Base-by-base conservation (phyloP, 163 green algal species). In the Smithsoniella earleae region DNA sequence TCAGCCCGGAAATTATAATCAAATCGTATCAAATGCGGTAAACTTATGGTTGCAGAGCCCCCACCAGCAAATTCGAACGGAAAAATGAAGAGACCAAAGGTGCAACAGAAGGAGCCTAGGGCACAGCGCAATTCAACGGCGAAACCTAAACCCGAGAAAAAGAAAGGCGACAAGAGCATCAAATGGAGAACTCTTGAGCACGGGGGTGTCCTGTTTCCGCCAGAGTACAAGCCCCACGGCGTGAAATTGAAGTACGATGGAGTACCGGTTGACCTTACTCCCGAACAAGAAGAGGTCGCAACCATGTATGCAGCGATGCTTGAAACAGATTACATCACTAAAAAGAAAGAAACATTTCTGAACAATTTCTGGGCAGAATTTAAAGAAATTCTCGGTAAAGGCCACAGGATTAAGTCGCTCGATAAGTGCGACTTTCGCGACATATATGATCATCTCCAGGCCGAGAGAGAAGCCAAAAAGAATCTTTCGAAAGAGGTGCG, bases 201-300 rank as follows among this genome's bases (percentile, higher is more conserved):
- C 79, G 73, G 66, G 2, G 94, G 94, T 28, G 94, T 99, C 73
- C 84, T 98, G 38, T 99, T 99, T 82, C 94, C 94, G 1, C 92
- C 94, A 10, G 81, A 90, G 55, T 95, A 95, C 69, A 78, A 85
- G 62, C 87, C 89, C 1, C 91, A 97, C 75, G 89, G 91, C 27
- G 79, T 99, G 20, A 95, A 96, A 79, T 91, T 98, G 87, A 80
- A 96, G 55, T 99, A 98, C 73, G 88, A 96, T 46, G 87, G 88
- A 45, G 83, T 91, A 66, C 90, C 90, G 1, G 88, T 99, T 40
- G 82, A 95, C 1, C 81, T 99, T 27, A 96, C 89, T 0, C 81
- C 86, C 0, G 90, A 95, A 46, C 89, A 97, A 78, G 92, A 98
- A 83, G 93, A 98, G 83, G 91, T 98, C 45, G 94, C 94, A 4